Evolutionary conservation across 2,329 filamentous ascomycete genomes (phyloP).

Genomic region (Neofusicoccum parvum): DNA sequence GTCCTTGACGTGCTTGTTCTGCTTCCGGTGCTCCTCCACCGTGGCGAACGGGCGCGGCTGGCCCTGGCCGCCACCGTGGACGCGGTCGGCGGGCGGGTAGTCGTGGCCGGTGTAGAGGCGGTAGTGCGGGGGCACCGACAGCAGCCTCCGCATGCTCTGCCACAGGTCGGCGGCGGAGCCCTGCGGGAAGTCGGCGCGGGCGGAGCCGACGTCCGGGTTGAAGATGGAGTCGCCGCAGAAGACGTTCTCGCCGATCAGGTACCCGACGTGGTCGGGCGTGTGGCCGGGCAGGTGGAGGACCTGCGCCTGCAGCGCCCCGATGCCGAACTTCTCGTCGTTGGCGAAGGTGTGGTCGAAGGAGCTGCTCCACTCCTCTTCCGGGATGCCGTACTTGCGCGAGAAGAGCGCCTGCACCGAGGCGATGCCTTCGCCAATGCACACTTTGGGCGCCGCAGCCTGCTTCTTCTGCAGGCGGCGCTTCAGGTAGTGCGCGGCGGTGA

Average conservation of each 20-base stretch:
- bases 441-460: constrained; percentile 42
- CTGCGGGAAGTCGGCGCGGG: constrained; percentile 40
- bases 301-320: constrained; percentile 51
- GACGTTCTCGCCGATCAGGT: constrained; percentile 53
- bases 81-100: constrained; percentile 29
- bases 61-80: constrained; percentile 1
- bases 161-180: constrained; percentile 28
- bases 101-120: constrained; percentile 33
- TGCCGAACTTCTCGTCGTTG: constrained; percentile 56
- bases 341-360: constrained; percentile 58
- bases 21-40: constrained; percentile 30
- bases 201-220: constrained; percentile 37
- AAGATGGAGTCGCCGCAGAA: constrained; percentile 41
- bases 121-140: constrained; percentile 27
- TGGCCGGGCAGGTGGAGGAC: constrained; percentile 62
- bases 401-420: constrained; percentile 55
- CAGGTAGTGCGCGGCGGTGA: constrained; percentile 59
- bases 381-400: constrained; percentile 51
- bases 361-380: constrained; percentile 43
- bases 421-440: constrained; percentile 62
- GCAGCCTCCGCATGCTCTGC: constrained; percentile 23
- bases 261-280: constrained; percentile 63
- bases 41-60: constrained; percentile 30
- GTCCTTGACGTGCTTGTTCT: constrained; percentile 36
- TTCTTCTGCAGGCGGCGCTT: constrained; percentile 45